phyloP scores from a whole-genome alignment of 371 early-diverging fungal species.

The Apophysomyces sp. region DNA sequence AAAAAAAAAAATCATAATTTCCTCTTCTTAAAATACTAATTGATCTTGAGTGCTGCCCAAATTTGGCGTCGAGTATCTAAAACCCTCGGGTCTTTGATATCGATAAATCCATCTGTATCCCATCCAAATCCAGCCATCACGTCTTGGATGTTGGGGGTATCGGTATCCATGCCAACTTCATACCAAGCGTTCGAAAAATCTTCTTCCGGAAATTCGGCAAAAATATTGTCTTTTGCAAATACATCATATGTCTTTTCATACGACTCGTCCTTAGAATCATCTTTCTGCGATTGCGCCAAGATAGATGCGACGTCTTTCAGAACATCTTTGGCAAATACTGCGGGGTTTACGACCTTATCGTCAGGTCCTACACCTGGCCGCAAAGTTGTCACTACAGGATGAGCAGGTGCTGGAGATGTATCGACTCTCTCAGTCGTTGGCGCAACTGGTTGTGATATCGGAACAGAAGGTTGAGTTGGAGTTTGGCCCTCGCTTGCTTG shows the following conservation, averaged over 20 bases:
- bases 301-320: conserved; percentile 33
- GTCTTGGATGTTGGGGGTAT: conserved; percentile 14
- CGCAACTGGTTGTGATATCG: neutral
- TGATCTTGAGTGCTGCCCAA: neutral
- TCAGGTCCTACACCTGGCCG: conserved; percentile 38
- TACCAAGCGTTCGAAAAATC: conserved; percentile 22
- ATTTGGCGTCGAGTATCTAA: neutral
- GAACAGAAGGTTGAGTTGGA: conserved; percentile 5
- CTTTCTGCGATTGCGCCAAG: conserved; percentile 23
- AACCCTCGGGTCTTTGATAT: neutral
- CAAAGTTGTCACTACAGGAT: neutral
- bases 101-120: conserved; percentile 26
- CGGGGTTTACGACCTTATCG: conserved; percentile 29
- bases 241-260: conserved; percentile 12
- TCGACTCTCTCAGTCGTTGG: neutral
- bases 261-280: conserved; percentile 41
- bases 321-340: conserved; percentile 34
- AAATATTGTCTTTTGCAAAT: neutral
- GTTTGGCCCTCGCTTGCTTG: conserved; percentile 2
- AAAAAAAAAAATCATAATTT: no score
- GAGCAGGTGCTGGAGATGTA: neutral
- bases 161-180: conserved; percentile 38
- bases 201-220: conserved; percentile 9
- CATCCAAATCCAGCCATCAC: conserved; percentile 32
- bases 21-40: no score